These are phyloP conservation scores for Deinandra increscens DNA, from an alignment of 129 eudicot species.

Conservation along the genomic window DNA sequence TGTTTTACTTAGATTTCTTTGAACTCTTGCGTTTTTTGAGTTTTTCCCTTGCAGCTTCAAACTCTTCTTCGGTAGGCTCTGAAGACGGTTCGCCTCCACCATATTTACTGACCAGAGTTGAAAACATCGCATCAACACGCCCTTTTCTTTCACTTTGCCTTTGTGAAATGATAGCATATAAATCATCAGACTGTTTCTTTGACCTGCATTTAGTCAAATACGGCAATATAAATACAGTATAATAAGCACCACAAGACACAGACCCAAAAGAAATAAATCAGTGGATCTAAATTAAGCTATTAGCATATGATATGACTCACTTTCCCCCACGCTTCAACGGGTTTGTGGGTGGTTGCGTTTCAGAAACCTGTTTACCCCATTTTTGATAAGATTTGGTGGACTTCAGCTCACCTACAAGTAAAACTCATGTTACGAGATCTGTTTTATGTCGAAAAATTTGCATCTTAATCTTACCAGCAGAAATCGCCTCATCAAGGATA, in stretches of 20 bases:
- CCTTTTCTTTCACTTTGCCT: conserved; percentile 76
- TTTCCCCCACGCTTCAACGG: conserved; percentile 46
- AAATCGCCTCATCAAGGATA: conserved; percentile 82
- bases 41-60: conserved; percentile 73
- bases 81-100: conserved; percentile 49
- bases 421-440: no score
- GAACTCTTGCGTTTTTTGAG: conserved; percentile 45
- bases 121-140: conserved; percentile 65
- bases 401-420: conserved; percentile 50
- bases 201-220: conserved; percentile 55
- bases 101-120: conserved; percentile 63
- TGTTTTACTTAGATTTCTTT: conserved; percentile 48
- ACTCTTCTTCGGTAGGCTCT: conserved; percentile 93
- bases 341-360: conserved; percentile 69
- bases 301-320: conserved; percentile 36
- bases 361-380: conserved; percentile 67
- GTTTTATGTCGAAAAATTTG: no score
- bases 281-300: no score
- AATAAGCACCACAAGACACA: no score
- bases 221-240: no score
- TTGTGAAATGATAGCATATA: conserved; percentile 74
- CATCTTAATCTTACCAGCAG: conserved; percentile 37
- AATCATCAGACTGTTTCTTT: conserved; percentile 59
- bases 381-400: conserved; percentile 67
- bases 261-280: no score